A percentile compares a stretch with the other conserved stretches of the same genome.
These are phyloP conservation scores for Cyclotella baltica DNA, from an alignment of 108 stramenopile species.

Conservation along the genomic window DNA sequence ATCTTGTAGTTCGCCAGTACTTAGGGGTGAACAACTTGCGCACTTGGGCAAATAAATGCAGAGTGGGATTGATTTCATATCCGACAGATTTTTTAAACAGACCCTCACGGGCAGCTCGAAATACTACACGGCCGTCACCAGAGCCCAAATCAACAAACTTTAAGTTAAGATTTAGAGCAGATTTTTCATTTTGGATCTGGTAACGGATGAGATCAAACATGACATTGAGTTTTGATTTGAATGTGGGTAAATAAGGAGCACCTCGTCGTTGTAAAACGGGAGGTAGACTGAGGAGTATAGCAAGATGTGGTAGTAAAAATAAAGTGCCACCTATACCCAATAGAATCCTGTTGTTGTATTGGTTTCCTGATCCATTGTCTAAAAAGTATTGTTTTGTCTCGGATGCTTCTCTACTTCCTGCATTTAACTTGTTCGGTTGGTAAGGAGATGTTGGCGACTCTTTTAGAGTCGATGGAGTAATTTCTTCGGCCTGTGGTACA, in stretches of 20 bases:
- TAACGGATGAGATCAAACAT: conserved; percentile 56
- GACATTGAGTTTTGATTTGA: conserved; percentile 30
- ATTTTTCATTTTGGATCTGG: conserved; percentile 20
- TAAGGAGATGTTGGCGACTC: no score
- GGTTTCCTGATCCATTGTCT: background rate
- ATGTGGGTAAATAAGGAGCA: conserved; percentile 72
- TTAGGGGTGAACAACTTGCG: conserved; percentile 52
- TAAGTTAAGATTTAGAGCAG: background rate
- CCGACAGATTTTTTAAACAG: conserved; percentile 61
- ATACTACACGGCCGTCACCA: conserved; percentile 72
- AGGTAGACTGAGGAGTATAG: conserved; percentile 58
- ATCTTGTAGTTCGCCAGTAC: conserved; percentile 60
- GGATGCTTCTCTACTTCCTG: no score
- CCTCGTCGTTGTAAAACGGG: conserved; percentile 62
- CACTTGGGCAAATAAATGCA: conserved; percentile 44
- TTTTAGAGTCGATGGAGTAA: no score
- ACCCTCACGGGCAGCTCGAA: conserved; percentile 64
- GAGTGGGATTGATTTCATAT: conserved; percentile 68
- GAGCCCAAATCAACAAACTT: conserved; percentile 67
- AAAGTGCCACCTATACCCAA: conserved; percentile 32
- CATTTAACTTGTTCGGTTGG: no score
- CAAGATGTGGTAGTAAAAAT: conserved; percentile 57
- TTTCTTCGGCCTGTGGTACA: no score
- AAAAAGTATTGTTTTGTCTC: background rate
- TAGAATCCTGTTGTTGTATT: background rate